phyloP scores from a whole-genome alignment of 2,329 filamentous ascomycete species.

The Cadophora gregata region DNA sequence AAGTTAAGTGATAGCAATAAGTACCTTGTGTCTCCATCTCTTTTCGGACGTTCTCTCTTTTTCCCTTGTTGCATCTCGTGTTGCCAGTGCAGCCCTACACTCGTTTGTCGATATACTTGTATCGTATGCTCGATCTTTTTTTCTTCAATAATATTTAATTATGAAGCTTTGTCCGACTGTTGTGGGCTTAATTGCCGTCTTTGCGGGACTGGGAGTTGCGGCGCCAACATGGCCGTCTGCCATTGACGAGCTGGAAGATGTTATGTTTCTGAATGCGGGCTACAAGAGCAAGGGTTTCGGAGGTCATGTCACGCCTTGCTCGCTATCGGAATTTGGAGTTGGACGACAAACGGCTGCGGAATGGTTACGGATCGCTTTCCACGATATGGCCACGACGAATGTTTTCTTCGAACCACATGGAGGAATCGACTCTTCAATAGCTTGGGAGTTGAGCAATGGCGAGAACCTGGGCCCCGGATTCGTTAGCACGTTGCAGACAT shows the following conservation, averaged over 20 bases:
- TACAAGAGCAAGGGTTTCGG: conserved; percentile 62
- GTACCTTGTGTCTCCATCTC: conserved; percentile 19
- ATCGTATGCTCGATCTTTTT: conserved; percentile 19
- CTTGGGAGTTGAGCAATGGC: conserved; percentile 60
- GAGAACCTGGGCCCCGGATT: conserved; percentile 65
- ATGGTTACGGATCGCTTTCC: conserved; percentile 66
- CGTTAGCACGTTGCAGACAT: conserved; percentile 58
- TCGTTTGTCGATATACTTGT: conserved; percentile 29
- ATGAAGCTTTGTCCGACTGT: conserved; percentile 35
- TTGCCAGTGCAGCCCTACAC: conserved; percentile 35
- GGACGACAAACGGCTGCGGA: conserved; percentile 65
- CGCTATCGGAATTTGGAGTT: conserved; percentile 56
- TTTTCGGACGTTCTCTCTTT: conserved; percentile 17
- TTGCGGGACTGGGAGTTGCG: conserved; percentile 42
- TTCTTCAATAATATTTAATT: conserved; percentile 34
- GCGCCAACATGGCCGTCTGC: conserved; percentile 66
- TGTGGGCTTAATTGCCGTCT: conserved; percentile 28
- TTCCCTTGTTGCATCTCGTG: conserved; percentile 8
- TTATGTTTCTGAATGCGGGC: conserved; percentile 64
- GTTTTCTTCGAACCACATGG: conserved; percentile 51
- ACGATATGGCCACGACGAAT: conserved; percentile 65
- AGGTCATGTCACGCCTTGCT: conserved; percentile 62
- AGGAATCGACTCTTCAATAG: conserved; percentile 64
- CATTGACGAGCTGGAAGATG: conserved; percentile 67
- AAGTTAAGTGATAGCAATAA: conserved; percentile 20